Evolutionary conservation across 2,329 filamentous ascomycete species (phyloP), one percentile per base, ranked within the genome.

Genomic region (Penicillium griseofulvum): DNA sequence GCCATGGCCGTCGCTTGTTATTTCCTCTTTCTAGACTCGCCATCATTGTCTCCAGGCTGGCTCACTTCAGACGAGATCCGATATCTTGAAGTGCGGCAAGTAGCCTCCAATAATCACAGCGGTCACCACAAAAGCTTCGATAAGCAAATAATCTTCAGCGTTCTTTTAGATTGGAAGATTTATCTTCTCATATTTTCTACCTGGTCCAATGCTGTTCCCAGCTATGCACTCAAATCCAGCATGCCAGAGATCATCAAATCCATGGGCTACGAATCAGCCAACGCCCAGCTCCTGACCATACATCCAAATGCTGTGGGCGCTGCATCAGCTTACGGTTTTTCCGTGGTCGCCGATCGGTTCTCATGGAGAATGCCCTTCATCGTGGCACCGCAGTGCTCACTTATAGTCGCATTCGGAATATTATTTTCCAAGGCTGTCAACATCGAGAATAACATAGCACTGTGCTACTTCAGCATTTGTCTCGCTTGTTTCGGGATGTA

Each of bases 1-100:
- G 2, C 87, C 0, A 79, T 89, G 24, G 88, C 86, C 6, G 62
- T 61, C 71, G 63, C 55, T 59, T 66, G 60, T 19, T 67, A 61
- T 33, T 50, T 69, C 16, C 58, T 65, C 26, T 60, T 71, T 11
- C 51, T 73, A 19, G 76, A 80, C 63, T 73, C 70, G 1, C 76
- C 77, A 0, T 64, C 69, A 0, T 64, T 72, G 0, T 74, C 71
- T 0, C 60, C 64, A 0, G 49, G 62, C 2, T 78, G 74, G 72
- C 73, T 78, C 1, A 69, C 66, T 0, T 49, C 67, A 1, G 74
- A 77, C 17, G 74, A 78, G 62, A 74, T 74, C 37, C 71, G 73
- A 12, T 77, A 70, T 41, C 67, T 77, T 1, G 72, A 76, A 49
- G 67, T 78, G 1, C 70, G 73, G 0, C 71, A 74, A 55, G 36